Evolutionary conservation across 371 early-diverging fungal genomes (phyloP).

Genomic region (Basidiobolus meristosporus): DNA sequence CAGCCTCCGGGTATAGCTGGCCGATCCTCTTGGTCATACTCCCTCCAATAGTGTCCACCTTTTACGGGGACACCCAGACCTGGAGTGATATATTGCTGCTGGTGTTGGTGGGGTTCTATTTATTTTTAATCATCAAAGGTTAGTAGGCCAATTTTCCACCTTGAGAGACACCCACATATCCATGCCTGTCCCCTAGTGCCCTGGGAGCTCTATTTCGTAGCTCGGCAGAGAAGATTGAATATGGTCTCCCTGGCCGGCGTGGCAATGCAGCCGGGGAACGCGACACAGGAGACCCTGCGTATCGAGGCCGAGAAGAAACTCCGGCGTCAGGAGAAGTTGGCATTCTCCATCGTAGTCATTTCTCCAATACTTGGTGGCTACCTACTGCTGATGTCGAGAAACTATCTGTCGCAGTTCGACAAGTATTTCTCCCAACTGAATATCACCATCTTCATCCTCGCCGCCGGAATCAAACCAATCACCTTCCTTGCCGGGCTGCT

Average conservation of each 20-base stretch:
- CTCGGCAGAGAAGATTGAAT: constrained; percentile 22
- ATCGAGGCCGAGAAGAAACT: constrained; percentile 17
- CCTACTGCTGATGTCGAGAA: constrained; percentile 24
- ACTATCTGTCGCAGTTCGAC: constrained; percentile 27
- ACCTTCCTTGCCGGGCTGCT: constrained; percentile 24
- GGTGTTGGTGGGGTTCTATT: constrained; percentile 33
- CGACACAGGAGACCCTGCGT: constrained; percentile 12
- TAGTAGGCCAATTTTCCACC: constrained; percentile 3
- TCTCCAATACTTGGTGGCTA: constrained; percentile 37
- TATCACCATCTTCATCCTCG: constrained; percentile 33
- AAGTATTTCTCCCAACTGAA: constrained; percentile 33
- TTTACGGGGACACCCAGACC: constrained; percentile 36
- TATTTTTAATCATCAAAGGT: constrained; percentile 50
- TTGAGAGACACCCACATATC: not conserved
- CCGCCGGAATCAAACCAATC: constrained; percentile 29
- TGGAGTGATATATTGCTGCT: constrained; percentile 46
- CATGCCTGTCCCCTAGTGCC: constrained; percentile 18
- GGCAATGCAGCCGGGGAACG: constrained; percentile 9
- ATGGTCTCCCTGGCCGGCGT: constrained; percentile 6
- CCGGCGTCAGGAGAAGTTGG: constrained; percentile 24
- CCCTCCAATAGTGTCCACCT: constrained; percentile 36
- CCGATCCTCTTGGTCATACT: constrained; percentile 37
- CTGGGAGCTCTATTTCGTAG: constrained; percentile 46
- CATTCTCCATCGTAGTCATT: constrained; percentile 20
- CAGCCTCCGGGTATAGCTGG: no score